A percentile compares a stretch with the other conserved stretches of the same genome.
phyloP scores from a whole-genome alignment of 345 rosid genomes.

The Gossypium herbaceum region DNA sequence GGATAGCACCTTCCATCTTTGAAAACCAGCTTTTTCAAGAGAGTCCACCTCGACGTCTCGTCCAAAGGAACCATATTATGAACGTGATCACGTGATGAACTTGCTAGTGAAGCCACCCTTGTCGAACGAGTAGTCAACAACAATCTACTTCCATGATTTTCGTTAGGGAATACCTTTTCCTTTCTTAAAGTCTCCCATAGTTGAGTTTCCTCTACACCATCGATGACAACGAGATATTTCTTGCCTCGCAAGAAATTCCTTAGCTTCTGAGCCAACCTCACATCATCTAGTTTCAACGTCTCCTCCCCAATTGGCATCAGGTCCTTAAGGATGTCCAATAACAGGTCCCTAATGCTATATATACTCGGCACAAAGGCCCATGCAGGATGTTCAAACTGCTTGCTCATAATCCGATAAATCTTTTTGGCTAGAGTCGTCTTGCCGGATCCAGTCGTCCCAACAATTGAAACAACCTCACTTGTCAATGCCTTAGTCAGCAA shows the following conservation, averaged over 20 bases:
- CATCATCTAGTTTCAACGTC: neutral
- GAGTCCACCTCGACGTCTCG: neutral
- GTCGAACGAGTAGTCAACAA: conserved; percentile 1
- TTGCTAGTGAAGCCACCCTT: neutral
- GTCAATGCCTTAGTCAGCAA: conserved; percentile 17
- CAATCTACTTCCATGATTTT: neutral
- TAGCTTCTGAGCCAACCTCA: neutral
- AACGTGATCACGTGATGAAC: neutral
- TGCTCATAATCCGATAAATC: conserved; percentile 16
- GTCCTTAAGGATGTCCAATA: neutral
- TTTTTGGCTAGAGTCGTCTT: conserved; percentile 33
- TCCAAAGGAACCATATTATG: neutral
- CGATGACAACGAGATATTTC: conserved; percentile 3
- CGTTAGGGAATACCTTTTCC: neutral
- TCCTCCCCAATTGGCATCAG: neutral
- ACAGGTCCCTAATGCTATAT: conserved; percentile 15
- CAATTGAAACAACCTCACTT: conserved; percentile 24
- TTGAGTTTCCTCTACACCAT: neutral
- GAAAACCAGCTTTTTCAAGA: conserved; percentile 5
- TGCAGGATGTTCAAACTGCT: conserved; percentile 20
- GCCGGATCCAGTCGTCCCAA: conserved; percentile 33
- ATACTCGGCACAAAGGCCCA: conserved; percentile 28
- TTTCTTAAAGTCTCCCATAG: neutral
- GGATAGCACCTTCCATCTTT: neutral
- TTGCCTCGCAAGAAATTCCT: neutral